phyloP scores from a whole-genome alignment of 306 rosid species.

The Ziziphus jujuba region DNA sequence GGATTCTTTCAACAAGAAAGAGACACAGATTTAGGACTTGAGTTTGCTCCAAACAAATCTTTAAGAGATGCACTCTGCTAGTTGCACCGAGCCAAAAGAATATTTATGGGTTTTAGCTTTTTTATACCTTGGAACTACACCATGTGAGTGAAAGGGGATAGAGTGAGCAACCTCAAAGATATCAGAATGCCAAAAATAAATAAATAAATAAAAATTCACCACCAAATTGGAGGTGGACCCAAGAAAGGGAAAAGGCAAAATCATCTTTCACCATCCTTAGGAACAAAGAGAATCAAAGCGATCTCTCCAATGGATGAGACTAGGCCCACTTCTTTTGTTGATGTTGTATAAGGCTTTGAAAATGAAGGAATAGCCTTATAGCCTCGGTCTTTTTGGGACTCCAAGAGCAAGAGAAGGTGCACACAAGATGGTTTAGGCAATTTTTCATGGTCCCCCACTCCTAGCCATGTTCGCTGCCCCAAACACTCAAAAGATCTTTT shows the following conservation, averaged over 20 bases:
- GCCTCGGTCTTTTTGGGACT: conserved; percentile 30
- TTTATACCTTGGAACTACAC: conserved; percentile 8
- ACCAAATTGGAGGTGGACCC: conserved; percentile 41
- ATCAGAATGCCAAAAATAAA: conserved; percentile 2
- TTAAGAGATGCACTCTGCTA: background rate
- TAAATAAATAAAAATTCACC: conserved; percentile 16
- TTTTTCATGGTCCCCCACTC: conserved; percentile 42
- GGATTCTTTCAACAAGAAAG: conserved; percentile 13
- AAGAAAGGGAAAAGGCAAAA: conserved; percentile 49
- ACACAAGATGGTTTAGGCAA: conserved; percentile 21
- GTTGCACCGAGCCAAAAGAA: conserved; percentile 17
- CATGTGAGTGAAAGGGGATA: conserved; percentile 39
- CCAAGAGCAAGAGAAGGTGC: conserved; percentile 26
- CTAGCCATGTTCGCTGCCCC: too few species aligned
- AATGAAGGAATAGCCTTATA: conserved; percentile 33
- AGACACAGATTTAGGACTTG: conserved; percentile 31
- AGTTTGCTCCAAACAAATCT: conserved; percentile 16
- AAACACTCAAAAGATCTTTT: conserved; percentile 28
- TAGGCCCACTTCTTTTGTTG: conserved; percentile 43
- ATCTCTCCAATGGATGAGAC: conserved; percentile 51
- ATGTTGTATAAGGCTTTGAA: conserved; percentile 38
- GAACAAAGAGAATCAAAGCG: conserved; percentile 67
- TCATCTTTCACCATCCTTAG: conserved; percentile 49
- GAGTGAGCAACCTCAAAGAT: conserved; percentile 20
- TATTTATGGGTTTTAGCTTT: conserved; percentile 20